Evolutionary conservation across 176 grass and related monocot genomes (phyloP), one percentile per base, ranked within the genome.

Genomic region (Phoenix dactylifera): DNA sequence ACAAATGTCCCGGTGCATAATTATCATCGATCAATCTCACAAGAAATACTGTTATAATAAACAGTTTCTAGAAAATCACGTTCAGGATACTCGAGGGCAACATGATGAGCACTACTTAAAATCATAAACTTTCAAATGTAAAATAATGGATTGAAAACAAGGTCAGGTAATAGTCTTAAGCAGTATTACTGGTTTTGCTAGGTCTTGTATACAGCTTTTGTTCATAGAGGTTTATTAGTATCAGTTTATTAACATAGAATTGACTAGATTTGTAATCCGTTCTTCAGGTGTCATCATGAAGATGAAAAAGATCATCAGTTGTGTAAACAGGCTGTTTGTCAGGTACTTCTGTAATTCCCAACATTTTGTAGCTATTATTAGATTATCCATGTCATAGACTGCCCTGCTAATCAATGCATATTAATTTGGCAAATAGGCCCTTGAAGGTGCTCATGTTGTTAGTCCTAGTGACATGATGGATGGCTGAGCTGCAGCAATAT

Each of bases 381-480:
- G 5, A 15, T 51, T 23, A 50, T 16, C 49, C 30, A 32, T 72
- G 10, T 54, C 7, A 55, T 19, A 14, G 17, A 19, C 14, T 54
- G 49, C 6, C 44, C 18, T 1, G 22, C 70, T 49, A 65, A 7
- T 39, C 9, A 3, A 39, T 39, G 35, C 35, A 39, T 39, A 39
- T 25, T 57, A 24, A 23, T 5, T 44, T 50, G 19, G 61, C 67
- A 70, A 76, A 85, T 72, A 98, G 93, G 87, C 93, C 20, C 72
- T 84, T 49, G 87, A 84, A 26, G 93, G 93, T 75, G 84, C 93
- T 67, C 84, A 98, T 78, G 93, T 98, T 22, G 76, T 91, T 61
- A 91, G 93, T 60, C 93, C 93, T 22, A 97, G 93, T 64, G 93
- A 97, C 62, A 97, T 91, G 93, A 97, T 97, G 87, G 93, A 97